Percentiles rank a stretch among this genome's conserved stretches.
These are phyloP conservation scores for Eleusine indica DNA, from an alignment of 176 grass and related monocot genomes.

Conservation along the genomic window DNA sequence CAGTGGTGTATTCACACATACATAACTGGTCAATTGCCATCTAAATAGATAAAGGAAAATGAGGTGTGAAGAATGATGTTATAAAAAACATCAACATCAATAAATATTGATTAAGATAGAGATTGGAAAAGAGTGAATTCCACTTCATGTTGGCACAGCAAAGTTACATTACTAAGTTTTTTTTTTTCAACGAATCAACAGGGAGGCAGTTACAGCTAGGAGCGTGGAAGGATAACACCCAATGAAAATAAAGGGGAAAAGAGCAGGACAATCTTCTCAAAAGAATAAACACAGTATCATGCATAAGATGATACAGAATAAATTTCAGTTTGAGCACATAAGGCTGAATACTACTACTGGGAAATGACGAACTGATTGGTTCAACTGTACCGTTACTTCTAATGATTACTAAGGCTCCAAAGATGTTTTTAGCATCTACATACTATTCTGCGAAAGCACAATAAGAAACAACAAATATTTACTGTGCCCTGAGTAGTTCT, in stretches of 20 bases:
- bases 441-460: not conserved
- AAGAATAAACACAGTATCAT: not conserved
- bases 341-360: not conserved
- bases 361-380: not conserved
- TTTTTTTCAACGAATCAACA: not conserved
- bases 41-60: not conserved
- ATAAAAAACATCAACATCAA: not conserved
- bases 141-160: not conserved
- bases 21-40: not conserved
- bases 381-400: not conserved
- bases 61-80: not conserved
- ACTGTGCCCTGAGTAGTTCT: conserved; percentile 1
- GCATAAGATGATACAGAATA: not conserved
- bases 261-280: not conserved
- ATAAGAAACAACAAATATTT: not conserved
- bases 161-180: no score
- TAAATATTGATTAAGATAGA: not conserved
- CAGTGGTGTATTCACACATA: not conserved
- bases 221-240: not conserved
- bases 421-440: not conserved
- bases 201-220: not conserved
- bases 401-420: not conserved
- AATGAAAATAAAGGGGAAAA: not conserved
- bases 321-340: not conserved
- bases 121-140: not conserved